Evolutionary conservation across 306 rosid genomes (phyloP), one percentile per base, ranked within the genome.

Genomic region (Fragaria ananassa): DNA sequence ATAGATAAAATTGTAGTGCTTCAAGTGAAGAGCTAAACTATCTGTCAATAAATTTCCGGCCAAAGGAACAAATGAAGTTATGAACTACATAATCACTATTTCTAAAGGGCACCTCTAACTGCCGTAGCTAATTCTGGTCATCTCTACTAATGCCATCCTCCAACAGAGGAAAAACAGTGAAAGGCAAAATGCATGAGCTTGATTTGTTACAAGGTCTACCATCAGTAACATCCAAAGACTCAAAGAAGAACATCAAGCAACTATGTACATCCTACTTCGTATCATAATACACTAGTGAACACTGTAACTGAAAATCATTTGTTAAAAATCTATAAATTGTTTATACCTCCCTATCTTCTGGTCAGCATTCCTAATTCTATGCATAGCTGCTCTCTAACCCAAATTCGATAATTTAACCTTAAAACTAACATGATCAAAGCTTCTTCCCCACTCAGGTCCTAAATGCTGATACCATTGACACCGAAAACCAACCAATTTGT

Each of bases 171-270:
- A 44, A 73, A 35, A n/a, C 8, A 27, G 3, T 51, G 56, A 50
- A n/a, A 71, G 39, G 25, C 5, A 7, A 66, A 67, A 62, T 60
- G 14, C 45, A 57, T 37, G 45, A 29, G 68, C 69, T 44, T 13
- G 53, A 41, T 65, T 71, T 62, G 54, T 66, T 45, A 12, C 29
- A 35, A 64, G 50, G 23, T 14, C 27, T 46, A n/a, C 18, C 67
- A 27, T 65, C 68, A 65, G 27, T 47, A 13, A 34, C 10, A 45
- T 44, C 57, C 39, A 46, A 70, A 60, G 67, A 47, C 71, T 80
- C 72, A 27, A 34, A 74, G 25, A 66, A 44, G 44, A 54, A 44
- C 65, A 64, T 64, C 8, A 64, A 53, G 19, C 34, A 49, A 29
- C 73, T 8, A 29, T 64, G 9, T 1, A 41, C 45, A 53, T 27